Percentiles rank a stretch among this genome's conserved stretches.
Conservation (phyloP, 768 basidiomycete species). For the Pisolithus microcarpus region DNA sequence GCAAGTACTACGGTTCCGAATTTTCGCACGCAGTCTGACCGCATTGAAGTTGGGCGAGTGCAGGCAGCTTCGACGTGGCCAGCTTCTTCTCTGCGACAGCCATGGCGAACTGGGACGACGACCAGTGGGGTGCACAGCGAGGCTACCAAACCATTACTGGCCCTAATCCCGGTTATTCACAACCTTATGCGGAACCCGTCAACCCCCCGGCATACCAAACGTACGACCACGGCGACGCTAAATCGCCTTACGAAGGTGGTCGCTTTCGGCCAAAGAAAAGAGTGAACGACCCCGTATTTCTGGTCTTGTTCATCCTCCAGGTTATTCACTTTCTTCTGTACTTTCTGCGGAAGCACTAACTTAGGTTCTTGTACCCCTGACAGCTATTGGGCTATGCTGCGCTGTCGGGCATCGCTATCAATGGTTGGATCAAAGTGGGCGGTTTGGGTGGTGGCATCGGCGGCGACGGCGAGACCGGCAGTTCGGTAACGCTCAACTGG, state of each 20-base stretch:
- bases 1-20: too few relatives aligned
- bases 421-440: constrained; percentile 52
- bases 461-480: constrained; percentile 41
- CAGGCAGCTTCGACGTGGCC: neutral
- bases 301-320: constrained; percentile 66
- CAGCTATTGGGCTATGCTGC: constrained; percentile 65
- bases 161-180: constrained; percentile 17
- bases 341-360: too few relatives aligned
- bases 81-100: constrained; percentile 13
- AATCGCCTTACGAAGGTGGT: constrained; percentile 53
- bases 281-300: constrained; percentile 66
- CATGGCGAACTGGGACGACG: constrained; percentile 13
- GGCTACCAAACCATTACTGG: constrained; percentile 8
- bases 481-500: constrained; percentile 59
- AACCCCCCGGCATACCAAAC: constrained; percentile 16
- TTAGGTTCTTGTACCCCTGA: too few relatives aligned
- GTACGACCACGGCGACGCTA: constrained; percentile 29
- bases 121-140: constrained; percentile 15
- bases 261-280: constrained; percentile 61
- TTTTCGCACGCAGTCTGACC: too few relatives aligned
- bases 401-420: constrained; percentile 57
- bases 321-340: constrained; percentile 24
- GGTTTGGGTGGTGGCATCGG: constrained; percentile 73
- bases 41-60: too few relatives aligned
- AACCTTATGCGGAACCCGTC: constrained; percentile 19